Evolutionary conservation across 2,329 filamentous ascomycete species (phyloP), one percentile per base, ranked within the genome.

Genomic region (Incumbomyces delicatus): DNA sequence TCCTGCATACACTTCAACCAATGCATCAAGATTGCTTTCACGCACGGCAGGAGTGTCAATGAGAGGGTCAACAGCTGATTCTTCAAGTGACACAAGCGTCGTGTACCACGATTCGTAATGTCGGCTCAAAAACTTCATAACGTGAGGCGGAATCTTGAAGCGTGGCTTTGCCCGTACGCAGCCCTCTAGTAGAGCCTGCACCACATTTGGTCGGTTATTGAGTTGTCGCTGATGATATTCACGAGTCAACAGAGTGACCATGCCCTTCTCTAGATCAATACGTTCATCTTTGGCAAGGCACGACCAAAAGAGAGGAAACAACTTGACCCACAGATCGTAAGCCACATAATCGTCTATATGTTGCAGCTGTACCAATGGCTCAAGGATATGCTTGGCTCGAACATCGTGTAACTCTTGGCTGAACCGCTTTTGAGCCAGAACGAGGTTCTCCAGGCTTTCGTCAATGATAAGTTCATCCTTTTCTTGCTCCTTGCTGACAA

Each of bases 51-150:
- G 71, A 1, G 89, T 94, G 58, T 96, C 89, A 34, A 88, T 79
- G 18, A 88, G 77, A 0, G 92, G 89, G 43, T 81, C 81, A 59
- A 95, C 83, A 7, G 87, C 88, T 22, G 85, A 80, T 48, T 94
- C 87, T 64, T 99, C 92, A 52, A 98, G 79, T 58, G 92, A 89
- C 12, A 84, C 81, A 17, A 94, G 76, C 12, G 87, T 87, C n/a
- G 87, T 89, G 62, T 98, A 98, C 94, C 92, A 98, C 1, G 84
- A 86, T 64, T 95, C 89, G 61, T 94, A 98, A 0, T 87, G 95
- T 63, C 86, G 87, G 16, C 88, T 90, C 47, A 94, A 77, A 57
- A 89, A 96, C 62, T 98, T 98, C 69, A 98, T 80, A 32, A 96
- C 87, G 60, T 98, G 92, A 0, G 92, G 87, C 6, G 92, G 92